Percentiles rank a stretch among this genome's conserved stretches.
These are phyloP conservation scores for Primulina tabacum DNA, from an alignment of 257 asterid genomes.

Conservation along the genomic window DNA sequence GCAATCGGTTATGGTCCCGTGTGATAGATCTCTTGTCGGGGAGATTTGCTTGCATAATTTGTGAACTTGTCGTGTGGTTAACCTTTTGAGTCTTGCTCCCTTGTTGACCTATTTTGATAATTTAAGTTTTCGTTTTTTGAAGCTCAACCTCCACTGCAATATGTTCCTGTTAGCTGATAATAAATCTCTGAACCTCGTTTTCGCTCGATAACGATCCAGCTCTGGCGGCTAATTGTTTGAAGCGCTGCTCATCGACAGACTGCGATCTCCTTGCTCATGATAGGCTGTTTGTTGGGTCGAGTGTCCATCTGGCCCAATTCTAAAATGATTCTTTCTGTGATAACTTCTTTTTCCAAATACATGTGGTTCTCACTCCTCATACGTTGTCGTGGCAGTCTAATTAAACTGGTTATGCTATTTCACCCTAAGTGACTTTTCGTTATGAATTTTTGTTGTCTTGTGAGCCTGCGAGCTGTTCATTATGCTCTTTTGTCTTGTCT, in stretches of 20 bases:
- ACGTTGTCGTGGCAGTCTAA: neutral
- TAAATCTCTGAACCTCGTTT: neutral
- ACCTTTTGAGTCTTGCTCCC: neutral
- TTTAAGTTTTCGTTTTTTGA: too few species aligned
- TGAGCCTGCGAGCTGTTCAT: neutral
- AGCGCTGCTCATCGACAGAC: neutral
- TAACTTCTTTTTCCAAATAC: neutral
- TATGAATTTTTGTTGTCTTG: neutral
- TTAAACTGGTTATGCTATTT: constrained; percentile 1
- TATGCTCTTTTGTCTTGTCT: constrained; percentile 17
- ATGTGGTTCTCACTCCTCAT: neutral
- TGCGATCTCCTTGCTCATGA: neutral
- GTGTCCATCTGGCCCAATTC: neutral
- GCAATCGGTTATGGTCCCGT: neutral
- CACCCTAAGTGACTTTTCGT: neutral
- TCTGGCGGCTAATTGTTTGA: neutral
- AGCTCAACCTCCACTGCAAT: neutral
- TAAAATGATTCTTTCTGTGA: neutral
- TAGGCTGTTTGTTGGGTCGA: neutral
- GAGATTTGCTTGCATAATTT: neutral
- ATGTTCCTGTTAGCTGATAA: neutral
- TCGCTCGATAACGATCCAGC: neutral
- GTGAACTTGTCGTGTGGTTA: neutral
- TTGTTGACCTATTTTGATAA: neutral
- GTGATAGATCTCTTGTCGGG: neutral